These are phyloP conservation scores for Tilletia horrida DNA, from an alignment of 1,284 basidiomycete species.

Conservation along the genomic window DNA sequence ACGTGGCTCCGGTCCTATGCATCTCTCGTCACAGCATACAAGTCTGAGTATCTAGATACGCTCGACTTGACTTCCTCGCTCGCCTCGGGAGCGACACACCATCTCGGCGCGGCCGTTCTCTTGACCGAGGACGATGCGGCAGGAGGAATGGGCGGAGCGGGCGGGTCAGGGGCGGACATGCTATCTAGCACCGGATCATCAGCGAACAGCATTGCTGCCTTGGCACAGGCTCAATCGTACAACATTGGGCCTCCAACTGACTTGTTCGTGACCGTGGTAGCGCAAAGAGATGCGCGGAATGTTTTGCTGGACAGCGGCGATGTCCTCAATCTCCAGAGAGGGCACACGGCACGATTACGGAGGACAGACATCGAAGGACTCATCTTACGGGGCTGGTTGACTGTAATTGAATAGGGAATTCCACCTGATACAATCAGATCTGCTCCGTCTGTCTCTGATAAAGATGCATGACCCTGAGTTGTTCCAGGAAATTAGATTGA, in stretches of 20 bases:
- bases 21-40: conserved; percentile 74
- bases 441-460: too few relatives aligned
- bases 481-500: too few relatives aligned
- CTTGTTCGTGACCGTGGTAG: conserved; percentile 72
- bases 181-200: conserved; percentile 67
- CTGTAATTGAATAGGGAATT: conserved; percentile 57
- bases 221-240: conserved; percentile 16
- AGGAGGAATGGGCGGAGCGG: conserved; percentile 5
- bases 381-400: conserved; percentile 84
- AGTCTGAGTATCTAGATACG: conserved; percentile 78
- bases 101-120: conserved; percentile 12
- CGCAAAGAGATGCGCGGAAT: conserved; percentile 77
- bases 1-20: conserved; percentile 84
- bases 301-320: conserved; percentile 79
- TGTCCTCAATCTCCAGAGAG: conserved; percentile 79
- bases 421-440: too few relatives aligned
- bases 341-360: conserved; percentile 79
- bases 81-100: conserved; percentile 6
- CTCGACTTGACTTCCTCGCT: conserved; percentile 41
- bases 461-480: neutral
- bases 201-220: conserved; percentile 13
- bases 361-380: conserved; percentile 84
- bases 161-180: conserved; percentile 58
- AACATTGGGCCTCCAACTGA: conserved; percentile 66
- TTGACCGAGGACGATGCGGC: conserved; percentile 20